Evolutionary conservation across 208 protist genomes (phyloP).

Genomic region (Novymonas esmeraldas): DNA sequence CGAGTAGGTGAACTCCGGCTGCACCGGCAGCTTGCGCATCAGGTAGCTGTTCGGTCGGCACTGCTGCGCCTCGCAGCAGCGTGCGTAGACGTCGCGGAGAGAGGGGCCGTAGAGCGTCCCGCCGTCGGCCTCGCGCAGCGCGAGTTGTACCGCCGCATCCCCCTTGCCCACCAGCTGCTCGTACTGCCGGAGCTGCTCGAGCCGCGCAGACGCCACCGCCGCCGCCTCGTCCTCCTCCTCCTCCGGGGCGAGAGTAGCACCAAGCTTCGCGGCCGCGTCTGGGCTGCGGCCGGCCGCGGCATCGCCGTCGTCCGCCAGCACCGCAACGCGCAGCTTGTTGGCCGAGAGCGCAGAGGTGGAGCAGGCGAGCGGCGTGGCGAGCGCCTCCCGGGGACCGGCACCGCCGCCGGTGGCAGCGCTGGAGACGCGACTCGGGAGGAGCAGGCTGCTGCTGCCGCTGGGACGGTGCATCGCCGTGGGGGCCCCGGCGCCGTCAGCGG

Average conservation of each 20-base stretch:
- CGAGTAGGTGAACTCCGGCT: constrained; percentile 69
- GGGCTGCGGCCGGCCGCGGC: background rate
- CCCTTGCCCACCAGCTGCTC: constrained; percentile 31
- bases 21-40: constrained; percentile 75
- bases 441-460: background rate
- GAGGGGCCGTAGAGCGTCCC: constrained; percentile 64
- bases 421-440: background rate
- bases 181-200: constrained; percentile 27
- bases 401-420: background rate
- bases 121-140: constrained; percentile 43
- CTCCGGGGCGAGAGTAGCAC: background rate
- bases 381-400: background rate
- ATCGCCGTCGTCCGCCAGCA: background rate
- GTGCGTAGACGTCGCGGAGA: constrained; percentile 81
- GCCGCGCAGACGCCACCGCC: constrained; percentile 2
- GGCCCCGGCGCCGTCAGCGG: background rate
- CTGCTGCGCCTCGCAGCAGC: constrained; percentile 79
- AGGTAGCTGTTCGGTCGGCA: constrained; percentile 91
- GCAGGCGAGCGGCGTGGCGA: background rate
- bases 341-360: background rate
- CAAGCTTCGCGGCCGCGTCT: background rate
- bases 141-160: constrained; percentile 36
- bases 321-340: background rate
- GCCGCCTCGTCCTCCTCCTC: background rate
- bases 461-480: background rate